Base-by-base conservation (phyloP, 306 rosid genomes). In the Cajanus cajan region DNA sequence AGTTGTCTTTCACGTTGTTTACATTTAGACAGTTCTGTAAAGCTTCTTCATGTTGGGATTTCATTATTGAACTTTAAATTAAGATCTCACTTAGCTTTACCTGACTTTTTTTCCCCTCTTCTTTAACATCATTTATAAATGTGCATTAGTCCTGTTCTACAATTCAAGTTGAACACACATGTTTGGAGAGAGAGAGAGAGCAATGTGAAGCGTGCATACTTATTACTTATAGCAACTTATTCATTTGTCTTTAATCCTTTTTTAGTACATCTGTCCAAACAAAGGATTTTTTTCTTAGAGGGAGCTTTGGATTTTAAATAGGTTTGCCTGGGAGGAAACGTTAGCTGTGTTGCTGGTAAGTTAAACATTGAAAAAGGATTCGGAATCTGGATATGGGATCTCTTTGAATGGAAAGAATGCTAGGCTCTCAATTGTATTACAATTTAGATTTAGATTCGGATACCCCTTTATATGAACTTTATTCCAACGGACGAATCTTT, bases 1-100 rank as follows among this genome's bases (percentile, higher is more conserved):
- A 93, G 97, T 87, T 78, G 21, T 68, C 68, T 6, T 57, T 73
- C 72, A 19, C 43, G 36, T 36, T 55, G 31, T 71, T 75, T 68
- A 9, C 79, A 36, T 71, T 73, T 79, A 15, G 55, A 28, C 31
- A 54, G 19, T 66, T 22, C 52, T 74, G 43, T 21, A 54, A 11
- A 44, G 48, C 31, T 51, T 59, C 4, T 11, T 34, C 33, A 21
- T 31, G 0, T 43, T 76, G 39, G 28, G 15, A 12, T 76, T 65
- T 59, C 36, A 15, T 33, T 15, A 15, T 79, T 79, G 10, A 22
- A 10, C n/a, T 24, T 55, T 13, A 10, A 22, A 55, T 24, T 63
- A 44, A 80, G 40, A 33, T 51, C 28, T 6, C 58, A 25, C 47
- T 13, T 45, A 22, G 45, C 37, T 34, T 34, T 34, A 2, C 45